These are phyloP conservation scores for Omphalotus guepiniiformis DNA, from an alignment of 768 basidiomycete genomes.

Conservation along the genomic window DNA sequence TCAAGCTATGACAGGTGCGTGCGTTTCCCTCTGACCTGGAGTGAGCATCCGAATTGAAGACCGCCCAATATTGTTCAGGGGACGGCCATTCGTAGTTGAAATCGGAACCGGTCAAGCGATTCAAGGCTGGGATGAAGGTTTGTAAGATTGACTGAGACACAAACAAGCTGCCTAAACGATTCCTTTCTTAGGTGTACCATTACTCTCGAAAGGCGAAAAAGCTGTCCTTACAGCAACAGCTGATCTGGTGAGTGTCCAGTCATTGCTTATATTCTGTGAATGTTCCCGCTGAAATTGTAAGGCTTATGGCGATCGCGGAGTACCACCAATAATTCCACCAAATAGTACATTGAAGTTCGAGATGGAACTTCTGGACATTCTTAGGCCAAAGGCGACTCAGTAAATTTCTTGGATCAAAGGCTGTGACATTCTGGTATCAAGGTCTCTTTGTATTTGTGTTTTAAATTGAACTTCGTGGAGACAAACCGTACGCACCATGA, in stretches of 20 bases:
- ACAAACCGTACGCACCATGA: too few relatives aligned
- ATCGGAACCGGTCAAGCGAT: slow-evolving; percentile 84
- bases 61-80: slow-evolving; percentile 31
- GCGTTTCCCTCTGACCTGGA: too few relatives aligned
- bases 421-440: too few relatives aligned
- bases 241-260: slow-evolving; percentile 62
- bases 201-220: slow-evolving; percentile 75
- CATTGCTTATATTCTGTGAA: neutral
- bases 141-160: slow-evolving; percentile 11
- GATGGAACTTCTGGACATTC: slow-evolving; percentile 76
- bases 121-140: slow-evolving; percentile 89
- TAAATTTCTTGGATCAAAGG: too few relatives aligned
- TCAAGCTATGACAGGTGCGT: slow-evolving; percentile 72
- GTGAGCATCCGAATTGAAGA: slow-evolving; percentile 5
- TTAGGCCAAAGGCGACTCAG: neutral
- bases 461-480: too few relatives aligned
- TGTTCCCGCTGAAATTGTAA: slow-evolving; percentile 23
- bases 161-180: neutral
- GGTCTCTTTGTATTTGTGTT: too few relatives aligned
- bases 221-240: slow-evolving; percentile 61
- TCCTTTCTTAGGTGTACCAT: slow-evolving; percentile 55
- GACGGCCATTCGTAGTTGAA: slow-evolving; percentile 55
- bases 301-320: slow-evolving; percentile 74
- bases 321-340: slow-evolving; percentile 74
- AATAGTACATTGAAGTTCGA: slow-evolving; percentile 76